A percentile compares a stretch with the other conserved stretches of the same genome.
These are phyloP conservation scores for Heterobasidion parviporum DNA, from an alignment of 1,284 basidiomycete species.

Conservation along the genomic window DNA sequence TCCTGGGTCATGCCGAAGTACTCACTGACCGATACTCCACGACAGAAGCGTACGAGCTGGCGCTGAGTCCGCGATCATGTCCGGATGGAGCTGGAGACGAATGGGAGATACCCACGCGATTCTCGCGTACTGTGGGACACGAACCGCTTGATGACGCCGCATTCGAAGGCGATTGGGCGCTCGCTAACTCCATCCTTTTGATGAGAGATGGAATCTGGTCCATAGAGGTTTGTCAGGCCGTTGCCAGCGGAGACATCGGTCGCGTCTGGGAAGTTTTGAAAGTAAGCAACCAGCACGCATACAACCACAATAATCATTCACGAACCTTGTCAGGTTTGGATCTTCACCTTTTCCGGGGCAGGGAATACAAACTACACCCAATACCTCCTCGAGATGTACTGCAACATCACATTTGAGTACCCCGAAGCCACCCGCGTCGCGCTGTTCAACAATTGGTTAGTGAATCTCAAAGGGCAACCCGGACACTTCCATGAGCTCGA, in stretches of 20 bases:
- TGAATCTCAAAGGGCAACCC: conserved; percentile 11
- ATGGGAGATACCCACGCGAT: too few relatives aligned
- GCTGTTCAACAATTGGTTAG: conserved; percentile 15
- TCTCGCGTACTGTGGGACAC: too few relatives aligned
- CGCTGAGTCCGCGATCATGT: too few relatives aligned
- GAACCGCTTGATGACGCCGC: too few relatives aligned
- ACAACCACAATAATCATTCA: too few relatives aligned
- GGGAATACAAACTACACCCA: not conserved
- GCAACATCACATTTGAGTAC: not conserved
- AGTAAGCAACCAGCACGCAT: conserved; percentile 7
- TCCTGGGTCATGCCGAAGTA: too few relatives aligned
- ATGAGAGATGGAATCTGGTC: conserved; percentile 10
- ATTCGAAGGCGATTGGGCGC: conserved; percentile 11
- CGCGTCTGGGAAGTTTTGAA: conserved; percentile 16
- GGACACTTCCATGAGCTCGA: conserved; percentile 14
- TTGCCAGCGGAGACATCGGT: conserved; percentile 14
- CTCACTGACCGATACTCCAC: too few relatives aligned
- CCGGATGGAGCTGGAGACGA: too few relatives aligned
- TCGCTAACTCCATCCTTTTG: conserved; percentile 10
- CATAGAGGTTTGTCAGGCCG: conserved; percentile 9
- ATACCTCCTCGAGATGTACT: not conserved
- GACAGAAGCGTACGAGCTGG: too few relatives aligned
- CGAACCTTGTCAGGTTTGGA: not conserved
- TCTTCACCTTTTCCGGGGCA: not conserved
- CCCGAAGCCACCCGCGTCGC: not conserved